Conservation (phyloP, 495 filamentous ascomycete genomes). For the Aspergillus ellipticus region DNA sequence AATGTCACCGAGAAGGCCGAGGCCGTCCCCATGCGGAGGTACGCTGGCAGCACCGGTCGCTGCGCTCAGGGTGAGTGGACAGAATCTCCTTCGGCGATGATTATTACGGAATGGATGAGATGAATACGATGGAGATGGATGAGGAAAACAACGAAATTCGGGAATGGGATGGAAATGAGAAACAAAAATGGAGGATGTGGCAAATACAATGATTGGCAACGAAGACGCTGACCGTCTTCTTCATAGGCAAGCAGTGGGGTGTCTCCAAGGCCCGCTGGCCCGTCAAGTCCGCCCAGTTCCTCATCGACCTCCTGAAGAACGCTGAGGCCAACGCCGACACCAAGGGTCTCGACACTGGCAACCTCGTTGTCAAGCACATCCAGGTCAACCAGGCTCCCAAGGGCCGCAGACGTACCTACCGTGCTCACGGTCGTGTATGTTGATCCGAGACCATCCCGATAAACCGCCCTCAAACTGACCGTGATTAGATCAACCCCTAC, state of each 20-base stretch:
- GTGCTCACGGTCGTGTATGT: conserved; percentile 99
- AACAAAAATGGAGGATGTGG: neutral
- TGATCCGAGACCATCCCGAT: neutral
- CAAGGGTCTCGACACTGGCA: conserved; percentile 97
- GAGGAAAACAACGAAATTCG: too few relatives aligned
- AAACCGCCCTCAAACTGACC: neutral
- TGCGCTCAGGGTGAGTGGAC: conserved; percentile 85
- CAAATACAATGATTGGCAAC: neutral
- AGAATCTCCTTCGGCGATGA: conserved; percentile 1
- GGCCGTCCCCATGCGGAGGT: conserved; percentile 95
- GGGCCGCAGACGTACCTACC: conserved; percentile 96
- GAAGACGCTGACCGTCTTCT: conserved; percentile 21
- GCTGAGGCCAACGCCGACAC: conserved; percentile 98
- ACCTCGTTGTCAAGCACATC: conserved; percentile 97
- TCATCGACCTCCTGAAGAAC: conserved; percentile 96
- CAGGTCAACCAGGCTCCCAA: conserved; percentile 99
- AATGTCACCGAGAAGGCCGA: conserved; percentile 94
- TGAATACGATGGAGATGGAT: neutral
- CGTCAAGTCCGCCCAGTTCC: conserved; percentile 96
- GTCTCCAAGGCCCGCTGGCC: conserved; percentile 97
- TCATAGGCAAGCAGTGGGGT: conserved; percentile 94
- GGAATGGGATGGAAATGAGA: neutral
- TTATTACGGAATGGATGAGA: neutral
- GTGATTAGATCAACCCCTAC: conserved; percentile 89
- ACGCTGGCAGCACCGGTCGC: conserved; percentile 88